phyloP scores from a whole-genome alignment of 345 rosid genomes.

The Pseudoturritis turrita region DNA sequence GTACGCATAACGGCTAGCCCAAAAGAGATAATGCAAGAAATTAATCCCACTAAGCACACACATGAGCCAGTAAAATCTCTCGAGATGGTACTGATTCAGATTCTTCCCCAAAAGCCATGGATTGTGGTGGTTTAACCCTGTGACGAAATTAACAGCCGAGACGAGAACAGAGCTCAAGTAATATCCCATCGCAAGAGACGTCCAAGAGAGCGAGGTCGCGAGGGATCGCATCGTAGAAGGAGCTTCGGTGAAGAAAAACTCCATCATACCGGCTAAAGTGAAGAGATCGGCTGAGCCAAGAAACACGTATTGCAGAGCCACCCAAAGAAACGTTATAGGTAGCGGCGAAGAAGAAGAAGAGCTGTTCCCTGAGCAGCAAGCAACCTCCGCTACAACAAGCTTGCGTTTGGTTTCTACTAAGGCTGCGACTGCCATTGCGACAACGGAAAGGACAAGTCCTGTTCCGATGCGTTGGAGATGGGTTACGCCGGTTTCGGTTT shows the following conservation, averaged over 20 bases:
- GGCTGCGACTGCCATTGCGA: slow-evolving; percentile 86
- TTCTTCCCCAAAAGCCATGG: slow-evolving; percentile 78
- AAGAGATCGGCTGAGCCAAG: slow-evolving; percentile 97
- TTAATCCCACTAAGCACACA: slow-evolving; percentile 64
- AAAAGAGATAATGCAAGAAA: slow-evolving; percentile 74
- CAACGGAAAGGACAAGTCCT: slow-evolving; percentile 62
- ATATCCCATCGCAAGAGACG: slow-evolving; percentile 92
- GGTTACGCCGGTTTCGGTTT: slow-evolving; percentile 66
- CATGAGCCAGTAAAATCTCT: slow-evolving; percentile 83
- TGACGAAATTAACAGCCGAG: slow-evolving; percentile 47
- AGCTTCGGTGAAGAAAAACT: slow-evolving; percentile 87
- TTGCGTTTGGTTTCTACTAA: slow-evolving; percentile 64
- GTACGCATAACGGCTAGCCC: slow-evolving; percentile 71
- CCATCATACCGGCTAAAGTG: slow-evolving; percentile 91
- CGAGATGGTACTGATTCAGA: slow-evolving; percentile 80
- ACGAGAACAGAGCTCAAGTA: slow-evolving; percentile 81
- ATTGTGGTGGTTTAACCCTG: slow-evolving; percentile 31
- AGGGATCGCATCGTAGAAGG: slow-evolving; percentile 80
- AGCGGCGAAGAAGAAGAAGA: slow-evolving; percentile 40
- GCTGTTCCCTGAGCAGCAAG: slow-evolving; percentile 32
- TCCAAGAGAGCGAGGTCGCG: slow-evolving; percentile 89
- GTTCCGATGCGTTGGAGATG: slow-evolving; percentile 78
- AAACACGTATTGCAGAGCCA: slow-evolving; percentile 78
- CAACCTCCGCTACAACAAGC: slow-evolving; percentile 28
- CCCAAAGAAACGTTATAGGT: slow-evolving; percentile 86